Base-by-base conservation (phyloP, 139 green algal genomes). In the Coelastrella sp. region DNA sequence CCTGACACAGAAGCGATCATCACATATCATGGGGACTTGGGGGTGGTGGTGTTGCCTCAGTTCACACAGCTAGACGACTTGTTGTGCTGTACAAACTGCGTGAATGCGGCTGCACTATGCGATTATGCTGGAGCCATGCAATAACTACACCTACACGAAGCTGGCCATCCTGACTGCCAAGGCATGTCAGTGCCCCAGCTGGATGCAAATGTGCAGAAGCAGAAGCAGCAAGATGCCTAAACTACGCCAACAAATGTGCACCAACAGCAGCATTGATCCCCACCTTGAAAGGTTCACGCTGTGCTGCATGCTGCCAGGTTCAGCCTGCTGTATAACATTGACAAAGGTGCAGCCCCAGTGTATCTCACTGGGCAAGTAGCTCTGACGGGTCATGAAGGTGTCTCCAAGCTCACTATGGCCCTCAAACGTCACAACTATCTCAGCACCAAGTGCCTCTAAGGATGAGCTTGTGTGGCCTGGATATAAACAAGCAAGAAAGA, bases 341-440 rank as follows among this genome's bases (percentile, higher is more conserved):
- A 66, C 84, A 76, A 94, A 94, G 9, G 35, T 78, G 64, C 96
- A 88, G 64, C 95, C 95, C 94, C 94, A 98, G 85, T 94, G 89
- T 13, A 98, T 92, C 85, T 98, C 94, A 9, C 38, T 74, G 21
- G 94, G 90, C 81, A 97, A 84, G 87, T 96, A 98, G 43, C 90
- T 95, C 85, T 92, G 92, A 6, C 94, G 88, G 0, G 91, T 88
- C 89, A 94, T 96, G 91, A 98, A 98, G 32, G 86, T 91, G 78
- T 96, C 93, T 66, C 93, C 95, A 82, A 95, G 88, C 91, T 98
- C 94, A 25, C 90, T 93, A 19, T 72, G 86, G 17, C 89, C 95
- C 86, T 96, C 93, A 79, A 98, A 96, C 0, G 92, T 94, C 0
- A 98, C 92, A 11, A 98, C 92, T 23, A 98, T 89, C 88, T 98